phyloP scores from a whole-genome alignment of 2,329 filamentous ascomycete species.

The Cercospora citrullina region DNA sequence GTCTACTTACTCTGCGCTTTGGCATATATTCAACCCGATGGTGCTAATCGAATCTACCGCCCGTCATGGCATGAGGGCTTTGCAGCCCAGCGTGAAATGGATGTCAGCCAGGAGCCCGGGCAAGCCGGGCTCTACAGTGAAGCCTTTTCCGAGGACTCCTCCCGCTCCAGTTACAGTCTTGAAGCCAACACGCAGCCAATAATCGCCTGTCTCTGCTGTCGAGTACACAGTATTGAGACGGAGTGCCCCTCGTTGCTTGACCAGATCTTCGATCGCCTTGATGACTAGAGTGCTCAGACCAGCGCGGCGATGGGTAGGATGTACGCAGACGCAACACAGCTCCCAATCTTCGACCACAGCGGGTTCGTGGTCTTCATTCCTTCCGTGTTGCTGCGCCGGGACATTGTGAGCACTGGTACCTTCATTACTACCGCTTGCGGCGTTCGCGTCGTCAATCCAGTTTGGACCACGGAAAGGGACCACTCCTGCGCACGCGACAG shows the following conservation, averaged over 20 bases:
- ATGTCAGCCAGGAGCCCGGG: slow-evolving; percentile 28
- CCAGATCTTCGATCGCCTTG: slow-evolving; percentile 11
- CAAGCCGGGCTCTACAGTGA: slow-evolving; percentile 24
- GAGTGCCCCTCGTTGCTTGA: slow-evolving; percentile 23
- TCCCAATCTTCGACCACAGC: slow-evolving; percentile 26
- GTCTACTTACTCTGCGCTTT: slow-evolving; percentile 7
- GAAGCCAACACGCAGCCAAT: slow-evolving; percentile 31
- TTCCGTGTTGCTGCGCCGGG: neutral
- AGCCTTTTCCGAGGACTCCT: slow-evolving; percentile 31
- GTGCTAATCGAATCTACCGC: neutral
- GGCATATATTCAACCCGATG: neutral
- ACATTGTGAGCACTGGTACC: neutral
- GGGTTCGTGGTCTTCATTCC: neutral
- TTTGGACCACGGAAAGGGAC: slow-evolving; percentile 28
- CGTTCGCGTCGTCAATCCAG: slow-evolving; percentile 25
- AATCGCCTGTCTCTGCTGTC: slow-evolving; percentile 29
- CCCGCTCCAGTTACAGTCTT: slow-evolving; percentile 21
- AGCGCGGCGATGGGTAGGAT: slow-evolving; percentile 21
- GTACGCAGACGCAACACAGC: slow-evolving; percentile 33
- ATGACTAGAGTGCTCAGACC: slow-evolving; percentile 25
- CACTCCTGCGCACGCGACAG: slow-evolving; percentile 29
- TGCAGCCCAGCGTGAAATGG: slow-evolving; percentile 27
- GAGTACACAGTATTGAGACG: slow-evolving; percentile 27
- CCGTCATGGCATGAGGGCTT: slow-evolving; percentile 7
- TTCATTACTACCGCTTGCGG: slow-evolving; percentile 2